These are phyloP conservation scores for Fusarium euwallaceae DNA, from an alignment of 2,329 filamentous ascomycete species.

Conservation along the genomic window DNA sequence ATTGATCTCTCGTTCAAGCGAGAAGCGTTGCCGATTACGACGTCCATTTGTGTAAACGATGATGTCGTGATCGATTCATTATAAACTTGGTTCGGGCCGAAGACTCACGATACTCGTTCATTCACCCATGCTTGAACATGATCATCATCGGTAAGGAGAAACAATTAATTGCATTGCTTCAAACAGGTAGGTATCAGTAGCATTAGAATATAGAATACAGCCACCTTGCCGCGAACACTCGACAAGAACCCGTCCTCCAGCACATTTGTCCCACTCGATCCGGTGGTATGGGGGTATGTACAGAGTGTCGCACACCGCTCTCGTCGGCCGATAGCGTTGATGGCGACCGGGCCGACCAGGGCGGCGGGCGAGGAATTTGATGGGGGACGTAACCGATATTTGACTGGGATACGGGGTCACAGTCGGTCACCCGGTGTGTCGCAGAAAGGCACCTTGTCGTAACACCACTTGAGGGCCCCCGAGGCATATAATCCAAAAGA, in stretches of 20 bases:
- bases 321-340: constrained; percentile 14
- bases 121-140: not conserved
- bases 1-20: not conserved
- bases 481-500: constrained; percentile 29
- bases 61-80: not conserved
- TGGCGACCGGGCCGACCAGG: constrained; percentile 10
- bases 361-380: constrained; percentile 39
- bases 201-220: constrained; percentile 52
- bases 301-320: constrained; percentile 35
- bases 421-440: constrained; percentile 49
- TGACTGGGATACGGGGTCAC: constrained; percentile 47
- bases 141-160: not conserved
- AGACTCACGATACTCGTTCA: not conserved
- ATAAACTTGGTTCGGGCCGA: not conserved
- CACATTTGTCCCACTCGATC: constrained; percentile 45
- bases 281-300: constrained; percentile 43
- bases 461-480: constrained; percentile 43
- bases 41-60: not conserved
- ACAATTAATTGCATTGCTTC: constrained; percentile 41
- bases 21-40: not conserved
- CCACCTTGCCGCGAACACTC: constrained; percentile 48
- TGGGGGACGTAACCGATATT: constrained; percentile 43
- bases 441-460: constrained; percentile 44
- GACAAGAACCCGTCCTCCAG: constrained; percentile 49
- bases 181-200: constrained; percentile 53